Base-by-base conservation (phyloP, 1,284 basidiomycete species). In the Papiliotrema flavescens region DNA sequence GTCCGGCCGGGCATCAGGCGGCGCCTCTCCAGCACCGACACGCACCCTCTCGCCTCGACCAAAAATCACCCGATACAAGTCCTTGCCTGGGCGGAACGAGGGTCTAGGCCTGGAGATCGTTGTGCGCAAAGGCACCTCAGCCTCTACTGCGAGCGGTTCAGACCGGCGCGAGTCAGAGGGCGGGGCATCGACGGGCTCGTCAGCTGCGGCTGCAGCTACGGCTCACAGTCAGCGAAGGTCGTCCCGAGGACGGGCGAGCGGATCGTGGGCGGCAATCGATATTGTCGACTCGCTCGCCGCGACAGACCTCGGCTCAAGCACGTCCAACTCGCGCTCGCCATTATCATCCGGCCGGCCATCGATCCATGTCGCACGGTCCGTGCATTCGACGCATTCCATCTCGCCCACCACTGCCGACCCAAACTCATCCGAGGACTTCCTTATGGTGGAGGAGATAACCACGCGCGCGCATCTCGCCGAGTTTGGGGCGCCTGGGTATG, bases 211-310 rank as follows among this genome's bases (percentile, higher is more conserved):
- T 32, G 5, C 47, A 11, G 34, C 35, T 19, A 11, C 32, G 15
- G 13, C 23, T 34, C 6, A 3, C 36, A 13, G 3, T 37, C 19
- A 15, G 9, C 17, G 24, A 28, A 26, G 48, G 40, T 6, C 37
- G 11, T 49, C 48, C 17, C 22, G 37, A 3, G 13, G 26, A 20
- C 51, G 51, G 17, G 23, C 26, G 6, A 46, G 43, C 35, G 51
- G 51, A 8, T 37, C 34, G 15, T 69, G 66, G 66, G 55, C 60
- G 7, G 57, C 59, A 28, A 55, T 69, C 13, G 64, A 65, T 49
- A 48, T 66, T 17, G 46, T 66, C 40, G 64, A 69, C 47, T 50
- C 58, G 17, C 34, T 67, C 3, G 52, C 63, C n/a, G 56, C 57
- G 4, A 22, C 55, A 2, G 52, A 54, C 8, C 36, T 54, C 19